A percentile compares a stretch with the other conserved stretches of the same genome.
Conservation (phyloP, 1,284 basidiomycete genomes). For the Fomitopsis palustris region DNA sequence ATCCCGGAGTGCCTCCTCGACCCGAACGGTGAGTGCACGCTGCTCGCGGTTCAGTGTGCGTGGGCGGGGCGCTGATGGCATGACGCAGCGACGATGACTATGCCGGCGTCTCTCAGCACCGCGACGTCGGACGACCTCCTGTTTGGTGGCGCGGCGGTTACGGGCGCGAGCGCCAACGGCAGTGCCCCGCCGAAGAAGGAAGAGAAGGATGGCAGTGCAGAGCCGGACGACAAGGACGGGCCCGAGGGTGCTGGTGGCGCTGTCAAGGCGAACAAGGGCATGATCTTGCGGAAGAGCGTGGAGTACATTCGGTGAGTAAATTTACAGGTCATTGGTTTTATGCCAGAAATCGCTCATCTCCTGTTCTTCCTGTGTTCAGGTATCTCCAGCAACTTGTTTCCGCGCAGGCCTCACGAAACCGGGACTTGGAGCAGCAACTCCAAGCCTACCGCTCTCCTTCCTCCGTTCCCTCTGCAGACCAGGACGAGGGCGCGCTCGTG, state of each 20-base stretch:
- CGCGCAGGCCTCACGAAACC: slow-evolving; percentile 70
- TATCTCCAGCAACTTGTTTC: slow-evolving; percentile 83
- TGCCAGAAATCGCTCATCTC: too few relatives aligned
- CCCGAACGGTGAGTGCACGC: slow-evolving; percentile 37
- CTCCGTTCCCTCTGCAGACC: slow-evolving; percentile 11
- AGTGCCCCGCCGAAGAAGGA: slow-evolving; percentile 20
- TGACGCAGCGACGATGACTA: slow-evolving; percentile 23
- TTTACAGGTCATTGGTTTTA: too few relatives aligned
- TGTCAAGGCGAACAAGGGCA: slow-evolving; percentile 87
- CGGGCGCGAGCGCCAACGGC: slow-evolving; percentile 14
- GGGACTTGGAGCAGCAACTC: slow-evolving; percentile 71
- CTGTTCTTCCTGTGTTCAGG: slow-evolving; percentile 27
- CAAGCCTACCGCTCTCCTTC: slow-evolving; percentile 36
- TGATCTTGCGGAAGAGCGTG: slow-evolving; percentile 84
- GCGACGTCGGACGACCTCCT: slow-evolving; percentile 29
- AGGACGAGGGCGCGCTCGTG: slow-evolving; percentile 22
- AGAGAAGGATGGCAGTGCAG: slow-evolving; percentile 19
- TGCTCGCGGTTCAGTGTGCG: background rate
- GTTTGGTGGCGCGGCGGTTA: slow-evolving; percentile 16
- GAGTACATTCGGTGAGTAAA: slow-evolving; percentile 74
- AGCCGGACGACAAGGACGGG: slow-evolving; percentile 21
- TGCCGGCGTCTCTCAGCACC: slow-evolving; percentile 27
- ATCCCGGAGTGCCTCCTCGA: slow-evolving; percentile 84
- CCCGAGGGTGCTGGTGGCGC: slow-evolving; percentile 23
- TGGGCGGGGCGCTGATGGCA: background rate